These are phyloP conservation scores for Peribolospora kevripleyi DNA, from an alignment of 768 basidiomycete genomes.

Conservation along the genomic window DNA sequence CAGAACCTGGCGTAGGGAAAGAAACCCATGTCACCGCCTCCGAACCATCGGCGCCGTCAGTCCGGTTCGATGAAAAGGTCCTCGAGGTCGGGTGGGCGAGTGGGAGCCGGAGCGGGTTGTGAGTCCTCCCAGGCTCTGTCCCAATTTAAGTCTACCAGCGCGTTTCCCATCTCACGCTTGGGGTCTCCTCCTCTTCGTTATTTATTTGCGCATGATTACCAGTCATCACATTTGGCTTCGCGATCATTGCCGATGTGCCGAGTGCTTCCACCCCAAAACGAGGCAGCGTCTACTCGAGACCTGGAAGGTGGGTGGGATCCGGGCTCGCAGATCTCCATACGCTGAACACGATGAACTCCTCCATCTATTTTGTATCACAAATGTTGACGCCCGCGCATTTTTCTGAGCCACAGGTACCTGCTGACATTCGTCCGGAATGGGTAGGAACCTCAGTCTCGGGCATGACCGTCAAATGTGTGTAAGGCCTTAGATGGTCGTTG, in stretches of 20 bases:
- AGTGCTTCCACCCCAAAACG: slow-evolving; percentile 65
- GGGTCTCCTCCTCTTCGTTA: no score
- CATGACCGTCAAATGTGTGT: slow-evolving; percentile 49
- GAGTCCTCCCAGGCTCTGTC: neutral
- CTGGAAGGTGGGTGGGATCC: slow-evolving; percentile 32
- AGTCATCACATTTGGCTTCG: slow-evolving; percentile 81
- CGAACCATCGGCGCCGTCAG: neutral
- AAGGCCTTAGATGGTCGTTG: neutral
- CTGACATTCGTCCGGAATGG: slow-evolving; percentile 38
- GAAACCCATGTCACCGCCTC: neutral
- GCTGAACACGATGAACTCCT: slow-evolving; percentile 5
- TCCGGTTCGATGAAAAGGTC: neutral
- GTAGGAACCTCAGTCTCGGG: slow-evolving; percentile 37
- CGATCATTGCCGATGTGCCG: slow-evolving; percentile 72
- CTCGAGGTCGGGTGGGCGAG: neutral
- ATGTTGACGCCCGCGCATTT: neutral
- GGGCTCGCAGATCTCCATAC: no score
- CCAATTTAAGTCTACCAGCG: no score
- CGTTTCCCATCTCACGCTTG: neutral
- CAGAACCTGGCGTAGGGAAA: neutral
- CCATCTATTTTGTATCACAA: neutral
- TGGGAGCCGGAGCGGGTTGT: neutral
- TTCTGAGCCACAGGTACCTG: slow-evolving; percentile 37
- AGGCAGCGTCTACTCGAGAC: slow-evolving; percentile 77
- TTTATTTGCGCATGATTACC: neutral